Conservation (phyloP, 805 yeast species). For the Yamadazyma sp. region DNA sequence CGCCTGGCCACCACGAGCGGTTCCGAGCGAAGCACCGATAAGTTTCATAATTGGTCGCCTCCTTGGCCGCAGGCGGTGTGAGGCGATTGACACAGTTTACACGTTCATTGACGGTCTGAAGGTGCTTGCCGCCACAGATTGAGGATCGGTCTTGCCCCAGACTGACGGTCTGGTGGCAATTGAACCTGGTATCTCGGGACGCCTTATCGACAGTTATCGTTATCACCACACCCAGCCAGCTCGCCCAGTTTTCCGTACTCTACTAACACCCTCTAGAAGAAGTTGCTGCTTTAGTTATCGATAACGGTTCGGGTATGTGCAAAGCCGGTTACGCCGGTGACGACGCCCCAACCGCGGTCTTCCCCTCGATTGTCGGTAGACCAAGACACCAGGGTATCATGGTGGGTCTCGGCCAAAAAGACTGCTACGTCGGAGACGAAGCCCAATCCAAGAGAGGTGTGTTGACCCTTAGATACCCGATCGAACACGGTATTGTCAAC, state of each 20-base stretch:
- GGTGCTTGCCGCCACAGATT: no score
- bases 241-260: no score
- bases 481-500: conserved; percentile 99
- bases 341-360: conserved; percentile 99
- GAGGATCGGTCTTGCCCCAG: no score
- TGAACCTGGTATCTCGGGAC: no score
- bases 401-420: conserved; percentile 99
- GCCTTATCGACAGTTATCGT: no score
- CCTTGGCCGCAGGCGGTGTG: no score
- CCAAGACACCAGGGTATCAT: conserved; percentile 99
- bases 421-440: conserved; percentile 99
- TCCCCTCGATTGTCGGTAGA: conserved; percentile 99
- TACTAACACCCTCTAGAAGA: conserved; percentile 38
- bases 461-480: conserved; percentile 96
- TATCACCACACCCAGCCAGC: no score
- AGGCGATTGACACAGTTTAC: no score
- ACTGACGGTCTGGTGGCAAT: no score
- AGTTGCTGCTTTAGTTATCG: conserved; percentile 77
- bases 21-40: no score
- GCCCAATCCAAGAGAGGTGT: conserved; percentile 99
- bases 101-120: no score
- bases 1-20: background rate
- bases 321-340: conserved; percentile 99
- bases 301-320: conserved; percentile 99
- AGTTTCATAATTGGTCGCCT: no score